A percentile compares a stretch with the other conserved stretches of the same genome.
Evolutionary conservation across 139 green algal species (phyloP).

Genomic region (Diplosphaera chodatii): DNA sequence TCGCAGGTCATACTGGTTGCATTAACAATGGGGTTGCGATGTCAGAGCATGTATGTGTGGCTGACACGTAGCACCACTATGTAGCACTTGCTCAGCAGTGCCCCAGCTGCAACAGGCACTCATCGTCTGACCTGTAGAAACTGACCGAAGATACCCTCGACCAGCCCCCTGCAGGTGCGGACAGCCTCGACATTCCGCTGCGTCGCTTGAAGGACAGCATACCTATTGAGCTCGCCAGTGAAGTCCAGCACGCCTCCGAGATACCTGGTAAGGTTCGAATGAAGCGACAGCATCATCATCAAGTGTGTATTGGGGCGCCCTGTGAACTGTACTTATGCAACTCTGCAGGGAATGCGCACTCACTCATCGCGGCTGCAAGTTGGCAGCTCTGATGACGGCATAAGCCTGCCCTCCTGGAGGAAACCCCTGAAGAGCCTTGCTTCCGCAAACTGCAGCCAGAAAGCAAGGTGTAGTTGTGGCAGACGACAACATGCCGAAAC

Average conservation of each 20-base stretch:
- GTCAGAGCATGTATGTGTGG: too few relatives aligned
- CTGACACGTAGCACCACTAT: too few relatives aligned
- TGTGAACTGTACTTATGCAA: too few relatives aligned
- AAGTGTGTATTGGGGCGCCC: too few relatives aligned
- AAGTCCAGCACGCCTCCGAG: constrained; percentile 75
- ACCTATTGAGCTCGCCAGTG: constrained; percentile 74
- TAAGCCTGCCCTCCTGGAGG: constrained; percentile 52
- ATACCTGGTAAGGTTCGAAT: too few relatives aligned
- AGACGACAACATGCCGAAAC: too few relatives aligned
- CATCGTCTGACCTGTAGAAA: constrained; percentile 43
- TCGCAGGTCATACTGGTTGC: constrained; percentile 70
- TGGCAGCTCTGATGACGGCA: constrained; percentile 40
- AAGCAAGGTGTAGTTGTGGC: too few relatives aligned
- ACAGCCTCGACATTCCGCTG: constrained; percentile 52
- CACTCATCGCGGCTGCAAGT: constrained; percentile 68
- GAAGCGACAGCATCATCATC: too few relatives aligned
- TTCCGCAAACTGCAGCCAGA: constrained; percentile 45
- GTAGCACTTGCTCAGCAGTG: too few relatives aligned
- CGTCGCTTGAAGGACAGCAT: constrained; percentile 53
- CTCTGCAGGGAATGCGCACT: too few relatives aligned
- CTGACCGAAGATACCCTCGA: constrained; percentile 56
- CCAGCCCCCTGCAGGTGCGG: constrained; percentile 44
- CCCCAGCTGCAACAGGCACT: too few relatives aligned
- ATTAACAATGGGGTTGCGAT: too few relatives aligned
- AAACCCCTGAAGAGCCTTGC: constrained; percentile 58